Base-by-base conservation (phyloP, 768 basidiomycete genomes). In the Agaricus subrufescens region DNA sequence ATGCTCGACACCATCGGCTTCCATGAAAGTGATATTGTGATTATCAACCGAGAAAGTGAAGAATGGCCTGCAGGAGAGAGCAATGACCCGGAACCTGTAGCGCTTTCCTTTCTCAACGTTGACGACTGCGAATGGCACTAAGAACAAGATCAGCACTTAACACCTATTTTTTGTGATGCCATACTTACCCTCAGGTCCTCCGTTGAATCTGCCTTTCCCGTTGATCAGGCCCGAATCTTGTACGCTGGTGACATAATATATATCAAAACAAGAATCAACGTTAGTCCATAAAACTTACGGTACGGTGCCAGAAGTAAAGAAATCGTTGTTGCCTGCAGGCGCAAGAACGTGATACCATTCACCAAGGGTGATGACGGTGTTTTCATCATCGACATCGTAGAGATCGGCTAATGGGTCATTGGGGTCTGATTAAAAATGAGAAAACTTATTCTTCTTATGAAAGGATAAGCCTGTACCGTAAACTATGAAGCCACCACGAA, bases 61-160 rank as follows among this genome's bases (percentile, higher is more conserved):
- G 39, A 66, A 68, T 10, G 73, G 71, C 38, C 75, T 67, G 52
- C 80, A 81, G 19, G 80, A 76, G 25, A 71, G 71, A 44, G 74
- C 74, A 60, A 85, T 64, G 12, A 85, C 51, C 7, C 82, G 79
- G 67, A 84, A 75, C 34, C 83, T 76, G 62, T 84, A 84, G 25
- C 79, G 69, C 52, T 73, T 71, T 9, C 75, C 77, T 0, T 57
- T 54, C 2, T 63, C 57, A 43, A 84, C 79, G 51, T 74, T 72
- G 56, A 78, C 62, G 69, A 75, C 71, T 46, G 10, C 71, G 58
- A 54, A 42, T 43, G 49, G 50, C 10, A 51, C 38, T 37, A 46
- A 12, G 19, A 54, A 1, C 42, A 37, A 31, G 11, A 11, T 34
- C 34, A 34, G 11, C 2, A 1, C 46, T 50, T 5, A 2, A 19